Base-by-base conservation (phyloP, 805 yeast genomes). In the Priceomyces fermenticarens region DNA sequence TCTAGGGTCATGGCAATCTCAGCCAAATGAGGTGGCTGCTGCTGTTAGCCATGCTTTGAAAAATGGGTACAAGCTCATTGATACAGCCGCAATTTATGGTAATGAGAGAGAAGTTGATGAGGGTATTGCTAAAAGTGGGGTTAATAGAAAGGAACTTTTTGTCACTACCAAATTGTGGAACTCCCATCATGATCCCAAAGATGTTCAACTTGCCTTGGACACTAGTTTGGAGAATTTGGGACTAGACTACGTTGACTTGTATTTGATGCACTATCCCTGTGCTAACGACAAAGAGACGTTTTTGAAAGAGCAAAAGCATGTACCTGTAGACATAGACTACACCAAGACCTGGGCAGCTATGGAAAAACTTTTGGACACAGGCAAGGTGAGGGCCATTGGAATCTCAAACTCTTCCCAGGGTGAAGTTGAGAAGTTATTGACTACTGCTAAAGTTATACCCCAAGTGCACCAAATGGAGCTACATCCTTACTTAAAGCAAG, bases 181-280 rank as follows among this genome's bases (percentile, higher is more conserved):
- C 47, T 62, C 77, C 9, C 70, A 71, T 52, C 79, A 78, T 65
- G 53, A 66, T 46, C 56, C 66, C 43, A 80, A 80, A 11, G 73
- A 52, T 23, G 64, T 55, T 17, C 78, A 75, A 54, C 53, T 62
- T 43, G 83, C 81, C 5, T 61, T 85, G 34, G 72, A 78, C 10
- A 63, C 60, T 39, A 80, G 88, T 7, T 67, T 85, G 55, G 51
- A 72, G 52, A 77, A 80, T 52, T 67, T 85, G 47, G 81, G 81
- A 0, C 54, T 84, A 49, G 89, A 83, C 39, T 85, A 86, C 53
- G 81, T 86, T 38, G 95, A 86, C 56, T 65, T 86, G 43, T 79
- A 80, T 57, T 70, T 86, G 54, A 73, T 85, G 58, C 95, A 86
- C 64, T 86, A 91, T 91, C 95, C 95, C 6, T 74, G 88, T 62